These are phyloP conservation scores for Calonectria pteridis DNA, from an alignment of 2,329 filamentous ascomycete species.

Conservation along the genomic window DNA sequence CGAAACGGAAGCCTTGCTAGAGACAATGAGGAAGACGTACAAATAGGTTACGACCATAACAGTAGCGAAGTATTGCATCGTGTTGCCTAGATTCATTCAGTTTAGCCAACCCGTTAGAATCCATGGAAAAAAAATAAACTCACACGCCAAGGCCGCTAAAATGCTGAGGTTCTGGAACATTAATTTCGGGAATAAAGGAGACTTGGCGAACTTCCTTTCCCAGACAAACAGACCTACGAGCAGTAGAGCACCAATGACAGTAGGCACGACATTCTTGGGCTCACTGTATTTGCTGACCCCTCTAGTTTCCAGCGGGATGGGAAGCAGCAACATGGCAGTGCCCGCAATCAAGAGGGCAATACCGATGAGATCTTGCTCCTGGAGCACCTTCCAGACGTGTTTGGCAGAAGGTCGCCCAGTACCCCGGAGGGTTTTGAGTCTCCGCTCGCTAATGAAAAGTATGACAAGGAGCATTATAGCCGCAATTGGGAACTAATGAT, in stretches of 20 bases:
- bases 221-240: background rate
- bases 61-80: background rate
- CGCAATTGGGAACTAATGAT: background rate
- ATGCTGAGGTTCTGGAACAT: background rate
- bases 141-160: background rate
- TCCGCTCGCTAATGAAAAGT: background rate
- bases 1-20: background rate
- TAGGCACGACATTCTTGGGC: background rate
- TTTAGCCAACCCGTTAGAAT: accelerated
- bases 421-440: background rate
- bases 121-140: background rate
- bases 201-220: background rate
- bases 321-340: background rate
- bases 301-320: background rate
- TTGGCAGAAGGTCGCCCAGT: background rate
- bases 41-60: background rate
- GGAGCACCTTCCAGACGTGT: background rate
- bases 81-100: background rate
- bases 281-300: background rate
- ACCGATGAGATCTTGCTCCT: background rate
- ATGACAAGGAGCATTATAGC: background rate
- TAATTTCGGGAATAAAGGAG: background rate
- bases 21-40: background rate
- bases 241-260: background rate
- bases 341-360: background rate